A percentile compares a stretch with the other conserved stretches of the same genome.
phyloP scores from a whole-genome alignment of 2,329 filamentous ascomycete species.

The Ramularia endophylla region DNA sequence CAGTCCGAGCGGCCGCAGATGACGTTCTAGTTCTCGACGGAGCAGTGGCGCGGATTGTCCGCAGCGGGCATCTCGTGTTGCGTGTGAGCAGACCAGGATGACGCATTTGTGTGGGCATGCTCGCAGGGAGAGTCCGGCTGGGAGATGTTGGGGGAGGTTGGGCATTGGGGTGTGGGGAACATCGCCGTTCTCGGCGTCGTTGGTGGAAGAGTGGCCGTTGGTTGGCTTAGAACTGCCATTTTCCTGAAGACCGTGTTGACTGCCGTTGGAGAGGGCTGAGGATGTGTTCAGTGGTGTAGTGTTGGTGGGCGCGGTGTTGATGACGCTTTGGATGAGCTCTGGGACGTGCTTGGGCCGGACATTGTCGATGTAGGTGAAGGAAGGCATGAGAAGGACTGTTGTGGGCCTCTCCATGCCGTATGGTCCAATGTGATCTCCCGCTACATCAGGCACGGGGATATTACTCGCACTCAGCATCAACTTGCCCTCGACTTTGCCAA shows the following conservation, averaged over 20 bases:
- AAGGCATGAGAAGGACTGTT: conserved; percentile 74
- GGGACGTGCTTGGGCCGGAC: conserved; percentile 71
- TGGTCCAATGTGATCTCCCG: conserved; percentile 44
- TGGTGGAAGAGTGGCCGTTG: conserved; percentile 21
- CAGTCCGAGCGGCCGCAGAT: conserved; percentile 76
- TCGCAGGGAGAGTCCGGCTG: conserved; percentile 47
- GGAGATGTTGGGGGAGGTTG: conserved; percentile 19
- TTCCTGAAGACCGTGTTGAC: not conserved
- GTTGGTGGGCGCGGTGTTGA: conserved; percentile 69
- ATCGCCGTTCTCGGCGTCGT: conserved; percentile 10
- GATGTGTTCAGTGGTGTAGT: conserved; percentile 50
- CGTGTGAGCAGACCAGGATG: conserved; percentile 89
- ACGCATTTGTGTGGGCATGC: conserved; percentile 77
- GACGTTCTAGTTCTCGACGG: conserved; percentile 81
- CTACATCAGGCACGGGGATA: conserved; percentile 68
- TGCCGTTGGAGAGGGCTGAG: conserved; percentile 5
- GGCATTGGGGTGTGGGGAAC: conserved; percentile 11
- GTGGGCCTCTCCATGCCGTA: conserved; percentile 60
- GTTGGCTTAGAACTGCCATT: not conserved
- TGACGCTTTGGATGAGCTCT: conserved; percentile 62
- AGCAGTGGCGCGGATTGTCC: conserved; percentile 88
- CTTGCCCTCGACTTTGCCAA: conserved; percentile 35
- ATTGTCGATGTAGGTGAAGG: conserved; percentile 76
- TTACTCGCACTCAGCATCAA: conserved; percentile 91
- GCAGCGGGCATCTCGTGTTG: conserved; percentile 89